Evolutionary conservation across 176 grass and related monocot species (phyloP), one percentile per base, ranked within the genome.

Genomic region (Poa pratensis): DNA sequence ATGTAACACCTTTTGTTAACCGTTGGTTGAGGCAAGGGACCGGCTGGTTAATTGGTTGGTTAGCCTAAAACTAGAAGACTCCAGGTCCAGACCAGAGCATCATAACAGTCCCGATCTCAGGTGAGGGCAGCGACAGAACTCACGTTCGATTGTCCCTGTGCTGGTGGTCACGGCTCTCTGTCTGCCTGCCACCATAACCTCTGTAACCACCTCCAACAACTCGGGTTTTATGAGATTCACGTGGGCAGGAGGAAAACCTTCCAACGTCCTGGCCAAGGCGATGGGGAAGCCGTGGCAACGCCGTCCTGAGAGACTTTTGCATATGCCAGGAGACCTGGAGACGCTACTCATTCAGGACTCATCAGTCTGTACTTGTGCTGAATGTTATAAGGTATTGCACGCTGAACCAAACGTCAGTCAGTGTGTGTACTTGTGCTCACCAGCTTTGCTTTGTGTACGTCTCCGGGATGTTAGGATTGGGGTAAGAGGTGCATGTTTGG

Each of bases 121-220:
- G 77, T 64, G 45, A 81, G 49, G 52, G 22, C 61, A 30, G 52
- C 26, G 40, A 73, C 19, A 79, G 8, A 27, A 17, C 26, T 15
- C 61, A 64, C 61, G 61, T 64, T 30, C 26, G 0, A 14, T 2
- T 64, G 61, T 43, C 42, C 7, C 61, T 11, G 59, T 63, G 60
- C 23, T 62, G 59, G 24, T 53, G 78, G 60, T 61, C 77, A 66
- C 42, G 19, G 40, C 26, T 32, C 12, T 28, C 0, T 63, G 24
- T 6, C 60, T 63, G 11, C n/a, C n/a, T n/a, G n/a, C 13, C 30
- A 58, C 5, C 30, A 58, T 60, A 49, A 52, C 35, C 63, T 19
- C 63, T 5, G 5, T 51, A 70, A 76, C 86, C 35, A 87, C 60
- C 61, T 48, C 49, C 50, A 82, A 82, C 72, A 34, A 15, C 67